phyloP scores from a whole-genome alignment of 805 yeast genomes.

The Sugiyamaella americana region DNA sequence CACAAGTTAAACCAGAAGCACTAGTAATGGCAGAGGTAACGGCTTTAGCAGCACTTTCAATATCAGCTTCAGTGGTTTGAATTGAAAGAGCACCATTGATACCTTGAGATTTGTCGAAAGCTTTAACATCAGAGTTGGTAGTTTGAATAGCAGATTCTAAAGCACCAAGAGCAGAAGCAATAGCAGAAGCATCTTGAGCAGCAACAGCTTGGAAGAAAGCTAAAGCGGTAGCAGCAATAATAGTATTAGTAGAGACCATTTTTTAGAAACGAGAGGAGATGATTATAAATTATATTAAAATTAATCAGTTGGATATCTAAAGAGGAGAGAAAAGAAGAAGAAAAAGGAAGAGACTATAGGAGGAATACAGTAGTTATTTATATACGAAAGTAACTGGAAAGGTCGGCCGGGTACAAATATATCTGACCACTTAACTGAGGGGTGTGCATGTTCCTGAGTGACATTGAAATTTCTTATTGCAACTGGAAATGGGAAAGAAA shows the following conservation, averaged over 20 bases:
- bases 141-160: conserved; percentile 11
- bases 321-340: conserved; percentile 1
- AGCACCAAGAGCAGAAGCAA: conserved; percentile 8
- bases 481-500: no score
- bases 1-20: conserved; percentile 9
- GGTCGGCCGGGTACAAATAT: no score
- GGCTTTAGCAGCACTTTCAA: conserved; percentile 20
- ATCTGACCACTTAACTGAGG: no score
- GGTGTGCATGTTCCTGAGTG: no score
- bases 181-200: conserved; percentile 11
- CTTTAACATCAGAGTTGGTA: conserved; percentile 13
- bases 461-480: no score
- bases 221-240: conserved; percentile 7
- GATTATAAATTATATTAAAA: no score
- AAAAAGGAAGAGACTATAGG: no score
- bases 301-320: background rate
- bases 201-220: conserved; percentile 5
- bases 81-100: conserved; percentile 27
- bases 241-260: conserved; percentile 7
- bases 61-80: conserved; percentile 23
- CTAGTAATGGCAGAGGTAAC: conserved; percentile 12
- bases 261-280: conserved; percentile 7
- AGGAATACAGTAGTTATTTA: no score
- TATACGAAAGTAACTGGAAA: no score
- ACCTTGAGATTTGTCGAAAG: conserved; percentile 18